A percentile compares a stretch with the other conserved stretches of the same genome.
These are phyloP conservation scores for Cyclotella atomus DNA, from an alignment of 108 stramenopile species.

Conservation along the genomic window DNA sequence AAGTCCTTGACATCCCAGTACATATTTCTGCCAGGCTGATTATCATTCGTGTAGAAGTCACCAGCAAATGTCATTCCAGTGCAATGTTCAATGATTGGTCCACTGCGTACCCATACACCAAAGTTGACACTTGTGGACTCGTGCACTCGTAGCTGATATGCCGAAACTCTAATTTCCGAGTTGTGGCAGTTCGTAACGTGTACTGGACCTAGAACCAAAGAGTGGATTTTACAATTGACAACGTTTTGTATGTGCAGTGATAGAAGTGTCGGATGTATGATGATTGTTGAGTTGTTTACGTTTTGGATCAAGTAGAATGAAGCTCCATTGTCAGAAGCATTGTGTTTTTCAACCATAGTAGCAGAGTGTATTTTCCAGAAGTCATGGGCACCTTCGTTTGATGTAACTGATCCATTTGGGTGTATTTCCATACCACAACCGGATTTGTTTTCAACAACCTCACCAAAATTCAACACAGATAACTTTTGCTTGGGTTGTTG, in stretches of 20 bases:
- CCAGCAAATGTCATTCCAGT: constrained; percentile 37
- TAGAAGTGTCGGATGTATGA: constrained; percentile 39
- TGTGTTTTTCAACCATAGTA: constrained; percentile 3
- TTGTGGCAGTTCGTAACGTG: constrained; percentile 41
- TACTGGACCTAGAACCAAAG: constrained; percentile 42
- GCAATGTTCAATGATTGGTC: constrained; percentile 57
- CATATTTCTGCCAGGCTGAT: constrained; percentile 34
- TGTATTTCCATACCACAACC: constrained; percentile 41
- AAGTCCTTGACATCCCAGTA: constrained; percentile 60
- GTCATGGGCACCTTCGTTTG: constrained; percentile 1
- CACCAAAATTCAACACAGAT: constrained; percentile 20
- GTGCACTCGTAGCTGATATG: constrained; percentile 51
- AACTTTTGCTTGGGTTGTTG: neutral
- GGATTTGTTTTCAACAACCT: constrained; percentile 34
- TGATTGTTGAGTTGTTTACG: constrained; percentile 27
- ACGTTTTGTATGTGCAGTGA: constrained; percentile 48
- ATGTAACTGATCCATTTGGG: constrained; percentile 18
- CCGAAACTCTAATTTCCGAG: constrained; percentile 23
- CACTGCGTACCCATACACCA: constrained; percentile 40
- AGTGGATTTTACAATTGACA: constrained; percentile 36
- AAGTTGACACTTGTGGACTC: constrained; percentile 43
- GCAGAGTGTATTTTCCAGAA: constrained; percentile 8
- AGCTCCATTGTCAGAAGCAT: neutral
- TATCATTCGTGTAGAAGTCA: constrained; percentile 22
- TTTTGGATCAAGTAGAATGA: constrained; percentile 49